Evolutionary conservation across 208 protist species (phyloP).

Genomic region (Wallacemonas collosoma): DNA sequence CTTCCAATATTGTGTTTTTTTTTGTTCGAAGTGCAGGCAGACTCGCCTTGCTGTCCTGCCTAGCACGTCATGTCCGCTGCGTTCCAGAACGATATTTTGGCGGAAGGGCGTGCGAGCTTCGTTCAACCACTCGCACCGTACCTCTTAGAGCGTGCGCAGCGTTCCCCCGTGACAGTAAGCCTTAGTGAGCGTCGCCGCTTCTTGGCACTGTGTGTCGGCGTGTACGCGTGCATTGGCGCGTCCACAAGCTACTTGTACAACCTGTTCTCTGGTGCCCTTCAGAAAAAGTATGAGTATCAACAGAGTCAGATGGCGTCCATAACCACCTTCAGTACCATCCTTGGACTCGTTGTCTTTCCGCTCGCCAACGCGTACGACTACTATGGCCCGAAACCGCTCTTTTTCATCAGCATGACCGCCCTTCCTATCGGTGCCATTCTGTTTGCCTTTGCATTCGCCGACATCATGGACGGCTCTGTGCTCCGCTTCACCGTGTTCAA

Average conservation of each 20-base stretch:
- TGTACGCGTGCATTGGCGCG: slow-evolving; percentile 59
- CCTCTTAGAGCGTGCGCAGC: slow-evolving; percentile 14
- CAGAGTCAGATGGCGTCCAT: slow-evolving; percentile 81
- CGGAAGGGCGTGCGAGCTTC: slow-evolving; percentile 31
- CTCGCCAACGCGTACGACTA: slow-evolving; percentile 72
- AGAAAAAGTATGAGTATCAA: slow-evolving; percentile 70
- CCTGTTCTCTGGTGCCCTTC: slow-evolving; percentile 70
- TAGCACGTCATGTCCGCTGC: slow-evolving; percentile 12
- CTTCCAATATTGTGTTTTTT: background rate
- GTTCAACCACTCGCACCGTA: slow-evolving; percentile 28
- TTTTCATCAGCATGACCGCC: slow-evolving; percentile 46
- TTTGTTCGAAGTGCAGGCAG: too few relatives aligned
- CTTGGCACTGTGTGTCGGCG: slow-evolving; percentile 59
- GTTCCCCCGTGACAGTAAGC: slow-evolving; percentile 1
- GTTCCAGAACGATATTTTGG: slow-evolving; percentile 27
- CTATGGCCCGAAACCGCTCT: slow-evolving; percentile 71
- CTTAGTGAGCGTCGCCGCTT: slow-evolving; percentile 67
- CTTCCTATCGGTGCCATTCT: slow-evolving; percentile 56
- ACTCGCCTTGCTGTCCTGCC: background rate
- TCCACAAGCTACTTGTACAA: slow-evolving; percentile 79
- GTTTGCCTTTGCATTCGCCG: slow-evolving; percentile 62
- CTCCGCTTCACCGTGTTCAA: slow-evolving; percentile 55
- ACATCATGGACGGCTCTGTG: slow-evolving; percentile 55
- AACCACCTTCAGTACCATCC: slow-evolving; percentile 48
- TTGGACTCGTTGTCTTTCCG: slow-evolving; percentile 58